Base-by-base conservation (phyloP, 345 rosid species). In the Dipteronia dyeriana region DNA sequence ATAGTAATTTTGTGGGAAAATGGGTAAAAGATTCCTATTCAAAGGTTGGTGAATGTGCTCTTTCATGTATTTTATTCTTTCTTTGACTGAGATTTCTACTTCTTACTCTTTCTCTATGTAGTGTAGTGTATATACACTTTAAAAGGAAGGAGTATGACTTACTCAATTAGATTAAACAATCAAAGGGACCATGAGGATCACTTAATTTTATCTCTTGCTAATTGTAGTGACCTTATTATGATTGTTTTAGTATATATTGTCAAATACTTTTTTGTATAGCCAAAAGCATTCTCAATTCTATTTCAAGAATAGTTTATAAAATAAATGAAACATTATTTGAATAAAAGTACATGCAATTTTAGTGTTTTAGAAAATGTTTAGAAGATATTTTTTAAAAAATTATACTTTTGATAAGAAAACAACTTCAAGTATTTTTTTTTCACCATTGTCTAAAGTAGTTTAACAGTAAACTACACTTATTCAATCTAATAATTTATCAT, bases 21-120 rank as follows among this genome's bases (percentile, higher is more conserved):
- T 47, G 82, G 43, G 81, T 84, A 74, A 79, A 79, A 80, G 78
- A 83, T 85, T 87, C 85, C 79, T 60, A 43, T 66, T 77, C 77
- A 79, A 67, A 81, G 62, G 72, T 16, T 0, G 13, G 49, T 2
- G 79, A 80, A 64, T 68, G 60, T 79, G 71, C 7, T 54, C 39
- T 39, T 34, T 17, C 39, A 10, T 29, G 68, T 22, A 54, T 70
- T 70, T 61, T 56, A 56, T n/a, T 75, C 5, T 9, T 74, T 53
- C 29, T 72, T 67, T 59, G 4, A 61, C 65, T 19, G 66, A 70
- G 29, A 4, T 53, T 19, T 1, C 61, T 23, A 7, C 10, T 19
- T 45, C 12, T 38, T 56, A 6, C 34, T 56, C 11, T 66, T 38
- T 68, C 65, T 66, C 29, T 49, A 9, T 23, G 39, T 29, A 29